Evolutionary conservation across 2,329 filamentous ascomycete genomes (phyloP).

Genomic region (Penicillium sp.): DNA sequence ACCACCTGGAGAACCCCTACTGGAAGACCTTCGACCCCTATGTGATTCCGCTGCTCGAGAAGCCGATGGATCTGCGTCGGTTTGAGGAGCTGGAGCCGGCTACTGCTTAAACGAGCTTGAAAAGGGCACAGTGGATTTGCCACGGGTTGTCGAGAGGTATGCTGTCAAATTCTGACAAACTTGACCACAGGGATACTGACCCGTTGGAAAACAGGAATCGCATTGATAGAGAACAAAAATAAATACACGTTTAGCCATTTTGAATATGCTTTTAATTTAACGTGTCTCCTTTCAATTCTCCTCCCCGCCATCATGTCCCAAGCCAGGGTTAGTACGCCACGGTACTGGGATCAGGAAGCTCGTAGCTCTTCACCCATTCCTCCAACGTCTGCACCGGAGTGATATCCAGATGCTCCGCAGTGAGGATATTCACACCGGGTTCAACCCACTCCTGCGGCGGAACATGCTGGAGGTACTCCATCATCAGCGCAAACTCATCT

Average conservation of each 20-base stretch:
- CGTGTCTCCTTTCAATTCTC: too few relatives aligned
- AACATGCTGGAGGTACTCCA: background rate
- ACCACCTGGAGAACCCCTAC: conserved; percentile 71
- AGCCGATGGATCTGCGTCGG: conserved; percentile 71
- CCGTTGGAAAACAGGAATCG: too few relatives aligned
- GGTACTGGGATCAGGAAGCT: background rate
- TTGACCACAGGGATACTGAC: too few relatives aligned
- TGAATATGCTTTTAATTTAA: too few relatives aligned
- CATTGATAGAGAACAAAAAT: too few relatives aligned
- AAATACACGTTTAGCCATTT: too few relatives aligned
- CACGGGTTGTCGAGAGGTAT: too few relatives aligned
- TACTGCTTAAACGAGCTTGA: background rate
- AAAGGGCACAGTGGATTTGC: too few relatives aligned
- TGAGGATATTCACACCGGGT: background rate
- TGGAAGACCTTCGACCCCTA: conserved; percentile 79
- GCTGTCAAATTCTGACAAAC: too few relatives aligned
- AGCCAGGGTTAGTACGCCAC: too few relatives aligned
- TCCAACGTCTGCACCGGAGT: background rate
- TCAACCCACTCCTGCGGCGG: background rate
- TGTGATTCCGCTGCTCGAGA: conserved; percentile 69
- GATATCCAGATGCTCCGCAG: background rate
- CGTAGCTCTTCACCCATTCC: background rate
- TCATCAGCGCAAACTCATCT: background rate
- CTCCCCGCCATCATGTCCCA: too few relatives aligned
- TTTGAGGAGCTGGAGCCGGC: conserved; percentile 63